Percentiles rank a stretch among this genome's conserved stretches.
Evolutionary conservation across 2,329 filamentous ascomycete species (phyloP).

Genomic region (Botrytis hyacinthi): DNA sequence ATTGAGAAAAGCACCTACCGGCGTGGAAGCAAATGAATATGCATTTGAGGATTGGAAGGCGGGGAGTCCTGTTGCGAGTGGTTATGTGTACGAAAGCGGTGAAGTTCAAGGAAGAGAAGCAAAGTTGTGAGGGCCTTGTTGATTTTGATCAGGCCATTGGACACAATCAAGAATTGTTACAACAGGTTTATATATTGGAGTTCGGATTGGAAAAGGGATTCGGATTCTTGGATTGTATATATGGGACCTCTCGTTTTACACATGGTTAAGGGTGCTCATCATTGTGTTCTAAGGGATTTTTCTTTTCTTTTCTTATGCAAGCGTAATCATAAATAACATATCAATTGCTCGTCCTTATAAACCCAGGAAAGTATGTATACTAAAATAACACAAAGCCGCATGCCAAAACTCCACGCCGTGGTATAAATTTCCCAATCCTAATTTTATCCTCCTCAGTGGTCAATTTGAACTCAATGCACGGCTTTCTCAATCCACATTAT

Average conservation of each 20-base stretch:
- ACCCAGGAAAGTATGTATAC: not conserved
- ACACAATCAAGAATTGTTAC: not conserved
- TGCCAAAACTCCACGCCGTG: conserved; percentile 18
- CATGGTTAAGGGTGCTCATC: not conserved
- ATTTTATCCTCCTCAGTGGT: not conserved
- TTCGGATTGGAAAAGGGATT: not conserved
- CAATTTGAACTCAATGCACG: not conserved
- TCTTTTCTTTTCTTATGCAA: not conserved
- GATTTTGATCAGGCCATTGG: not conserved
- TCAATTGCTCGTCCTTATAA: not conserved
- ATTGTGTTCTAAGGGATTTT: not conserved
- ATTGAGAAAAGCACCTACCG: conserved; percentile 49
- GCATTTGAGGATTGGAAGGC: conserved; percentile 27
- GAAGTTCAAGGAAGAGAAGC: conserved; percentile 30
- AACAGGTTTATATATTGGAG: not conserved
- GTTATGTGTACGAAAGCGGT: conserved; percentile 57
- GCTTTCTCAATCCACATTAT: conserved; percentile 1
- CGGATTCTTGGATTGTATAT: not conserved
- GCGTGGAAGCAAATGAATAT: conserved; percentile 15
- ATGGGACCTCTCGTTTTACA: not conserved
- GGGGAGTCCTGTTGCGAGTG: conserved; percentile 55
- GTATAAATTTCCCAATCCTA: conserved; percentile 22
- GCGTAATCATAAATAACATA: not conserved
- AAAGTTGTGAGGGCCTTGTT: conserved; percentile 33
- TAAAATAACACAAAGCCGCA: not conserved